phyloP scores from a whole-genome alignment of 148 eudicot genomes.

The Amaranthus palmeri region DNA sequence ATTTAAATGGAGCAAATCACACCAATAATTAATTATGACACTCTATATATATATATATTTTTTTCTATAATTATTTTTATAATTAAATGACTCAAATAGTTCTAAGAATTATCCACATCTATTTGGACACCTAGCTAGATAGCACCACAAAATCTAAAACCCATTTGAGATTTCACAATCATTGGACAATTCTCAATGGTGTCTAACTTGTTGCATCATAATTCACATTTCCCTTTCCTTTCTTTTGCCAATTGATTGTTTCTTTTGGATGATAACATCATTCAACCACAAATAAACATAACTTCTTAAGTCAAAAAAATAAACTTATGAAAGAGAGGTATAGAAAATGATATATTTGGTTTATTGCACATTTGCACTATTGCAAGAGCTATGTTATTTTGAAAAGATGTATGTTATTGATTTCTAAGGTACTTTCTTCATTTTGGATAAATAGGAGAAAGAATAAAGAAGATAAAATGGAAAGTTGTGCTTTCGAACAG shows the following conservation, averaged over 20 bases:
- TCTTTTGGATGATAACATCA: too few relatives aligned
- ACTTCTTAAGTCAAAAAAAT: too few relatives aligned
- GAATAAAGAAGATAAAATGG: too few relatives aligned
- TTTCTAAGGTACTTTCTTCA: too few relatives aligned
- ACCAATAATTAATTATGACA: background rate
- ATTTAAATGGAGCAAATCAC: background rate
- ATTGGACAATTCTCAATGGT: background rate
- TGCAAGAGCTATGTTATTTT: too few relatives aligned
- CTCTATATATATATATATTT: background rate
- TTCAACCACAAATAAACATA: too few relatives aligned
- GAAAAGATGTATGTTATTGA: too few relatives aligned
- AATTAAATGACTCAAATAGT: background rate
- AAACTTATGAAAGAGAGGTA: too few relatives aligned
- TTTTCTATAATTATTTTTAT: background rate
- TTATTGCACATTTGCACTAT: too few relatives aligned
- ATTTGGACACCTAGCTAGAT: background rate
- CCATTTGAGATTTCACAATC: conserved; percentile 15
- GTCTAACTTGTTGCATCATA: conserved; percentile 9
- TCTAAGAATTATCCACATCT: conserved; percentile 9
- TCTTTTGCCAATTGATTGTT: background rate
- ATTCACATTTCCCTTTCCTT: conserved; percentile 6
- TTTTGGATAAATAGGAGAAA: too few relatives aligned
- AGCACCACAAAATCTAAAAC: conserved; percentile 3
- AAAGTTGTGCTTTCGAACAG: too few relatives aligned
- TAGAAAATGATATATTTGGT: too few relatives aligned